Evolutionary conservation across 2,329 filamentous ascomycete species (phyloP), one percentile per base, ranked within the genome.

Genomic region (Colletotrichum zoysiae): DNA sequence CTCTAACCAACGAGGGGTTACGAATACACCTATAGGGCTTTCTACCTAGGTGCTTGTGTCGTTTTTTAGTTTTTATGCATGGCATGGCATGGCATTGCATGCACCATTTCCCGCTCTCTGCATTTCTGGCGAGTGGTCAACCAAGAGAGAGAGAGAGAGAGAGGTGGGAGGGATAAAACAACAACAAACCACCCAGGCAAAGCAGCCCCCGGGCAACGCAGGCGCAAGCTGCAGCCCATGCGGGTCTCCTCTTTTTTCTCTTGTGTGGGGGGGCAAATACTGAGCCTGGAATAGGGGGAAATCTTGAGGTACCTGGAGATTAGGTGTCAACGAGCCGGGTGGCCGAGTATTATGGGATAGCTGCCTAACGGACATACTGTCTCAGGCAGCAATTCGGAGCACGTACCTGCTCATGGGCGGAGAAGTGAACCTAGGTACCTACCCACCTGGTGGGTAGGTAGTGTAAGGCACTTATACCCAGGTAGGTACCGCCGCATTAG

Each of bases 151-250:
- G 42, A 9, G n/a, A 42, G 12, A n/a, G 44, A n/a, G 42, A 46
- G 33, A 40, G 42, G 44, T 11, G 44, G 11, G 11, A 18, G 35
- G 16, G 20, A 23, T 46, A 33, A 30, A 23, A 26, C 18, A 60
- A 26, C 18, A 60, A 60, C 46, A 46, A 53, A 26, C 26, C 14
- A 53, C 20, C 26, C 14, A 8, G 30, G 50, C n/a, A 40, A 55
- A 40, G 66, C 66, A 65, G 33, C 65, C 65, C 65, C 65, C 65
- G 57, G 57, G 65, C 65, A 67, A 67, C 65, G 57, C 57, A 62
- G 38, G n/a, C 38, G 44, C 63, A 60, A 44, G 16, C 46, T 67
- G 57, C 57, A 66, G 56, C 64, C 64, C 64, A 64, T 64, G 50
- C 35, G 38, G 44, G 55, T 55, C 65, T 33, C 26, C 38, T 51